Conservation (phyloP, 2,329 filamentous ascomycete species). For the Pseudocercospora crystallina region DNA sequence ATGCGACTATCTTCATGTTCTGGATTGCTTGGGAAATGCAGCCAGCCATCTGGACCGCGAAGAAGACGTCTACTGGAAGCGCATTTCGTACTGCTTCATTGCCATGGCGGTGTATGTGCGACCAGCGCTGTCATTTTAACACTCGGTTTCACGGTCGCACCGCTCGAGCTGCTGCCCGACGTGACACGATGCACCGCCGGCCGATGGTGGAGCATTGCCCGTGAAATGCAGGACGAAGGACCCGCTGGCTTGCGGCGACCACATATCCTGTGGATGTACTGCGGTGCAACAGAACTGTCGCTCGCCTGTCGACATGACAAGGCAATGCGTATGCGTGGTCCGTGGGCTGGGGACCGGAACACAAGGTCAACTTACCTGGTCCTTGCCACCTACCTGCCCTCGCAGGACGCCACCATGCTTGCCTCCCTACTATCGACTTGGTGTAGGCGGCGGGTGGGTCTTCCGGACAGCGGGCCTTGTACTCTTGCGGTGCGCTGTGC, state of each 20-base stretch:
- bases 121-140: constrained; percentile 25
- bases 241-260: constrained; percentile 5
- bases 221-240: constrained; percentile 1
- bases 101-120: constrained; percentile 20
- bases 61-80: too few species aligned
- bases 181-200: constrained; percentile 14
- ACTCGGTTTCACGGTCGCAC: constrained; percentile 20
- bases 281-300: constrained; percentile 27
- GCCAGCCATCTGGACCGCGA: constrained; percentile 9
- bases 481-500: constrained; percentile 9
- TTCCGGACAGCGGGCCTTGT: constrained; percentile 4
- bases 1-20: constrained; percentile 15
- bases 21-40: constrained; percentile 18
- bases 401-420: constrained; percentile 11
- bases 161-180: constrained; percentile 25
- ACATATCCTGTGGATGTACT: constrained; percentile 5
- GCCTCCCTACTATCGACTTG: not conserved
- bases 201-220: not conserved
- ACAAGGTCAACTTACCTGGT: constrained; percentile 4
- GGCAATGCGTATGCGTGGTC: constrained; percentile 10
- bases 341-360: constrained; percentile 10
- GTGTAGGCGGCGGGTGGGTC: constrained; percentile 2
- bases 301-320: constrained; percentile 24
- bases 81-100: not conserved
- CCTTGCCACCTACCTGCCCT: not conserved